Conservation (phyloP, 768 basidiomycete genomes). For the Cystofilobasidium bisporidii region DNA sequence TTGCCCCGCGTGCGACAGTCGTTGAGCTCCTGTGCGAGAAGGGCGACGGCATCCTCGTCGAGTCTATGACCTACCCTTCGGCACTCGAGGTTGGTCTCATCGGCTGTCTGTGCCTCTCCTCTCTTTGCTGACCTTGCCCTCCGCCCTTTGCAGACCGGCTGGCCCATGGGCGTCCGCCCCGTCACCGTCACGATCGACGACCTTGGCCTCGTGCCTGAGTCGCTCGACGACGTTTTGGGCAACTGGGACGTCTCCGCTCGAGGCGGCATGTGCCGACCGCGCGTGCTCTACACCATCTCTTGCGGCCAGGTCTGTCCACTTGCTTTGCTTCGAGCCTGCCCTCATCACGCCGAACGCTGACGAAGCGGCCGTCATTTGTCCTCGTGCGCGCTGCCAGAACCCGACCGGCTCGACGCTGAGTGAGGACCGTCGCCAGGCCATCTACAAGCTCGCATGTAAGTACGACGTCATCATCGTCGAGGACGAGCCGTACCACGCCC, state of each 20-base stretch:
- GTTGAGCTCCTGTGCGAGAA: constrained; percentile 27
- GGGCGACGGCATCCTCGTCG: constrained; percentile 28
- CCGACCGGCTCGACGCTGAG: constrained; percentile 49
- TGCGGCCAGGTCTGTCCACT: neutral
- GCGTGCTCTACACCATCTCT: constrained; percentile 46
- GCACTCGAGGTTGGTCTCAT: constrained; percentile 19
- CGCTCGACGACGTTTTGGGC: constrained; percentile 45
- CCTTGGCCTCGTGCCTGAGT: constrained; percentile 41
- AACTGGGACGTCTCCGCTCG: constrained; percentile 45
- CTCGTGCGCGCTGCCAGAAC: constrained; percentile 40
- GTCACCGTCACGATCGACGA: constrained; percentile 27
- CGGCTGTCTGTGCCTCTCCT: neutral
- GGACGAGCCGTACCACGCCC: constrained; percentile 26
- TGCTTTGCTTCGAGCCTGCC: neutral
- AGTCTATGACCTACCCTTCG: constrained; percentile 27
- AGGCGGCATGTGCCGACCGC: constrained; percentile 45
- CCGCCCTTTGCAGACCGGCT: constrained; percentile 12
- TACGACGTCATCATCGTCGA: constrained; percentile 42
- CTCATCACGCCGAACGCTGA: no score
- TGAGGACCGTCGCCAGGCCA: constrained; percentile 45
- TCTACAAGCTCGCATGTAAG: constrained; percentile 47
- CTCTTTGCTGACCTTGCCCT: neutral
- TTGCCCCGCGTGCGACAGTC: neutral
- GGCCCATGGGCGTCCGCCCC: constrained; percentile 27
- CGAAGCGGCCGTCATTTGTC: no score